Conservation (phyloP, 1,139 yeast genomes). For the Kazachstania sp. region DNA sequence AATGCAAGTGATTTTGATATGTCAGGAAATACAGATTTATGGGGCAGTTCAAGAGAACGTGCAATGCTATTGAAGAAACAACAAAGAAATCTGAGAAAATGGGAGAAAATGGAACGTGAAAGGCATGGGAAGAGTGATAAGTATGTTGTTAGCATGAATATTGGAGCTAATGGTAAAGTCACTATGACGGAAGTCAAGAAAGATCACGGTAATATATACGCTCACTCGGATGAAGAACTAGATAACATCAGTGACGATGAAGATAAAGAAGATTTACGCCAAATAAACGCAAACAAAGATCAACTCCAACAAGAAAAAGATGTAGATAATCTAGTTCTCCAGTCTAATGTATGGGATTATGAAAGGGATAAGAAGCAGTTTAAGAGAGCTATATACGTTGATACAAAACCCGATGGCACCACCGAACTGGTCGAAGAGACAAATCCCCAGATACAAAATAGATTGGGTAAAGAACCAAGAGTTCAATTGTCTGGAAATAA, state of each 20-base stretch:
- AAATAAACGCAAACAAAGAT: conserved; percentile 32
- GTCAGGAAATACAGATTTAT: conserved; percentile 82
- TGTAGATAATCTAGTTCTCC: conserved; percentile 26
- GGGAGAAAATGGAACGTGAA: conserved; percentile 49
- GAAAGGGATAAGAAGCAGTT: conserved; percentile 45
- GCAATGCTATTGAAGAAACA: conserved; percentile 76
- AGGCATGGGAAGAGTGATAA: conserved; percentile 66
- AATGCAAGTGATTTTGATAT: conserved; percentile 90
- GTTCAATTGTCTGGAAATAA: conserved; percentile 18
- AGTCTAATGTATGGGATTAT: conserved; percentile 48
- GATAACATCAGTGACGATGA: conserved; percentile 27
- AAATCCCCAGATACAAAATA: neutral
- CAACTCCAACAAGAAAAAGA: conserved; percentile 31
- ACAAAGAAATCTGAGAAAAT: conserved; percentile 59
- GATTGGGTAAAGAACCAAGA: conserved; percentile 7
- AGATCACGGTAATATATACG: conserved; percentile 14
- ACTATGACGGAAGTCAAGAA: conserved; percentile 24
- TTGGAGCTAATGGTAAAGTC: conserved; percentile 68
- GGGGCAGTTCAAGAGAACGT: conserved; percentile 87
- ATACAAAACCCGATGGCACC: conserved; percentile 4
- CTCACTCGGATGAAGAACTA: conserved; percentile 24
- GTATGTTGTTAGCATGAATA: conserved; percentile 61
- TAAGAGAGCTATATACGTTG: conserved; percentile 31
- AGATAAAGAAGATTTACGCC: conserved; percentile 24
- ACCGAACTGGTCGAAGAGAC: neutral